Percentiles rank a stretch among this genome's conserved stretches.
Evolutionary conservation across 2,329 filamentous ascomycete species (phyloP).

Genomic region (Fusarium xyrophilum): DNA sequence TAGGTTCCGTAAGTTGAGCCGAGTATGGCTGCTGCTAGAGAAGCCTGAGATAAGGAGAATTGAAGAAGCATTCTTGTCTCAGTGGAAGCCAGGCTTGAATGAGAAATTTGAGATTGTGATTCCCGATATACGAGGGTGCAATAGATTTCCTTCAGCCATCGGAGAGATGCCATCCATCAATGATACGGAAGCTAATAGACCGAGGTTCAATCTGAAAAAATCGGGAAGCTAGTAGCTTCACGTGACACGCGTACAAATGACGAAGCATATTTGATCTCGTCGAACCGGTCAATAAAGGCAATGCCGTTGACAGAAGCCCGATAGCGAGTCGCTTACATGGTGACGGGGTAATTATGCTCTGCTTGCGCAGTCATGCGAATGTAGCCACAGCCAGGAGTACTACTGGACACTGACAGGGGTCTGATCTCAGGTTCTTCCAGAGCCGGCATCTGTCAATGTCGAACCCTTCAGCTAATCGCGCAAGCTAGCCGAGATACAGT

Average conservation of each 20-base stretch:
- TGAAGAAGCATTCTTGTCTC: constrained; percentile 5
- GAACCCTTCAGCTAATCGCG: not conserved
- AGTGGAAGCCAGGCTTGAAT: too few species aligned
- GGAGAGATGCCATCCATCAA: not conserved
- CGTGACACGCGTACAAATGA: not conserved
- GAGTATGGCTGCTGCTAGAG: constrained; percentile 37
- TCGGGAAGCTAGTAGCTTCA: not conserved
- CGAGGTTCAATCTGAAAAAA: not conserved
- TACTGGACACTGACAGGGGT: not conserved
- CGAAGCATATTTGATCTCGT: not conserved
- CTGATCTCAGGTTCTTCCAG: not conserved
- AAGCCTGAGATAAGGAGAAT: constrained; percentile 21
- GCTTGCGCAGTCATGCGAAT: not conserved
- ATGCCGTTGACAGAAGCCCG: too few species aligned
- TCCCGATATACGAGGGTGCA: not conserved
- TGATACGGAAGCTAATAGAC: not conserved
- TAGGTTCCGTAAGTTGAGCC: constrained; percentile 44
- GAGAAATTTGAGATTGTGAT: not conserved
- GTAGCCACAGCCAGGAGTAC: not conserved
- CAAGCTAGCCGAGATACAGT: too few species aligned
- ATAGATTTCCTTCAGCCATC: not conserved
- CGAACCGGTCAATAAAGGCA: not conserved
- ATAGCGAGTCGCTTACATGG: too few species aligned
- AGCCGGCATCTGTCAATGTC: too few species aligned
- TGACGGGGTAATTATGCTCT: too few species aligned